Evolutionary conservation across 2,329 filamentous ascomycete genomes (phyloP), one percentile per base, ranked within the genome.

Genomic region (Diplodia mutila): DNA sequence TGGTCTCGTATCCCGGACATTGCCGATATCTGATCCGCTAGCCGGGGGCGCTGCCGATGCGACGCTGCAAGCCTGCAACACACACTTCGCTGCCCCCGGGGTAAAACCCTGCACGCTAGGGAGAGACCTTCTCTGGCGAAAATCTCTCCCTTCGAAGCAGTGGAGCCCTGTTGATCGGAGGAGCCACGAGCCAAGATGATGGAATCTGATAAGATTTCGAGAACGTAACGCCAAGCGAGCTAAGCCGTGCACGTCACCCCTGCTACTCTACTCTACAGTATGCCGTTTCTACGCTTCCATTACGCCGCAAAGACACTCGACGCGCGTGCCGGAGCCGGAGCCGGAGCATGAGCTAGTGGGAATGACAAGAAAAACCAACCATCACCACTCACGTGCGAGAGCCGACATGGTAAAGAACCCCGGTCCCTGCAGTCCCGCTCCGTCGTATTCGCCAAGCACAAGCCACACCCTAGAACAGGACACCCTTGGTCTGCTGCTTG

Each of bases 401-500:
- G n/a, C n/a, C n/a, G n/a, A n/a, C n/a, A n/a, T n/a, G n/a, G n/a
- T n/a, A n/a, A n/a, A n/a, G n/a, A n/a, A n/a, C 29, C 29, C 32
- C 11, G 32, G 32, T 34, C 32, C 32, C 1, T 32, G 29, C 29
- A 32, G 29, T 32, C 29, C 29, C 29, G 2, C 29, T 29, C 29
- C 61, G 57, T 59, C 14, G 61, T 68, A 49, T 70, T 72, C 2
- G 23, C 48, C 53, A 71, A 68, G 14, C 27, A 37, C 53, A 21
- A 51, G 55, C 57, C 1, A 65, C 14, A 18, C 69, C 66, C n/a
- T 69, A 68, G 46, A 70, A 70, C 8, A 69, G 53, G 27, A 67
- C 61, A 21, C 69, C 69, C 54, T 72, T 72, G 1, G 34, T 66
- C 54, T 72, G 69, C 11, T 55, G 39, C 39, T 61, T 61, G 0